Evolutionary conservation across 139 green algal species (phyloP).

Genomic region (Micractinium sp.): DNA sequence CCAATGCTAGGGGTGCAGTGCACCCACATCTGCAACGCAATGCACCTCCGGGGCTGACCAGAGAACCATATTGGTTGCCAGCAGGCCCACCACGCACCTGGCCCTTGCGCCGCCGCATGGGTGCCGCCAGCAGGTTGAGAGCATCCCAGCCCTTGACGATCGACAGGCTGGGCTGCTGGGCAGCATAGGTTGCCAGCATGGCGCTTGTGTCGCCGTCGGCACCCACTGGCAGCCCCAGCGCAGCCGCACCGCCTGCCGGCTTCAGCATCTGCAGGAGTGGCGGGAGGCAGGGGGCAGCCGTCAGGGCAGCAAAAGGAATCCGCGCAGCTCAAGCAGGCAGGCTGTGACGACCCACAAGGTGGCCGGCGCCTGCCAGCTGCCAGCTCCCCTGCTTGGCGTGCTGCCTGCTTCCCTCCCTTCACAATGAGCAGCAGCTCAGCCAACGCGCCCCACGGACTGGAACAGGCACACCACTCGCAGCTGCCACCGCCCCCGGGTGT

Average conservation of each 20-base stretch:
- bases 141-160: conserved; percentile 32
- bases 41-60: no score
- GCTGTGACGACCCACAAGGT: no score
- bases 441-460: no score
- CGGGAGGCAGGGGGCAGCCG: no score
- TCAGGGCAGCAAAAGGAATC: no score
- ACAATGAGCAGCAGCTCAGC: not conserved
- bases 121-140: conserved; percentile 16
- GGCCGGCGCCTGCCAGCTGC: no score
- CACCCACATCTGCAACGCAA: not conserved
- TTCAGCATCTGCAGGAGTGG: conserved; percentile 19
- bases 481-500: no score
- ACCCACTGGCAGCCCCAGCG: not conserved
- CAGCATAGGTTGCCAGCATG: conserved; percentile 6
- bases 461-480: no score
- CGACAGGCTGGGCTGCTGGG: conserved; percentile 42
- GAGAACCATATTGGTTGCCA: not conserved
- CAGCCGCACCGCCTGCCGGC: not conserved
- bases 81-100: not conserved
- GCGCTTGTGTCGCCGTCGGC: not conserved
- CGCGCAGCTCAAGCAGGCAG: no score
- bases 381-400: no score
- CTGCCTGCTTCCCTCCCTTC: no score
- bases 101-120: conserved; percentile 3
- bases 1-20: not conserved